These are phyloP conservation scores for Drosera spatulata DNA, from an alignment of 179 eudicot species.

Conservation along the genomic window DNA sequence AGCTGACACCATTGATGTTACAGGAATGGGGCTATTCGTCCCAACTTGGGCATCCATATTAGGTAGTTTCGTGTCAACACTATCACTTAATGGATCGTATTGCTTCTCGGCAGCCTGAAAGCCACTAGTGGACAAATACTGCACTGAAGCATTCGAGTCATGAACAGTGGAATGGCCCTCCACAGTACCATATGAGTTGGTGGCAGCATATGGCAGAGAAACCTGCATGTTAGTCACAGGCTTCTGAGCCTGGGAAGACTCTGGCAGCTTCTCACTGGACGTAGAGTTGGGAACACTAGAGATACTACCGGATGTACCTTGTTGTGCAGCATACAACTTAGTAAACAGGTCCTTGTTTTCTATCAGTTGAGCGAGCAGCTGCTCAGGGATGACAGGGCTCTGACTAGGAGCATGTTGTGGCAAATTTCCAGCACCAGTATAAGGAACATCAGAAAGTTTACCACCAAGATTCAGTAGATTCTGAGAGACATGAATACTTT, in stretches of 20 bases:
- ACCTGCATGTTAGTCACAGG: constrained; percentile 39
- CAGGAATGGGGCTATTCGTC: constrained; percentile 10
- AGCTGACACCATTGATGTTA: neutral
- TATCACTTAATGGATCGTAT: constrained; percentile 23
- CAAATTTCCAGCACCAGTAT: constrained; percentile 15
- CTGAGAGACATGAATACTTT: constrained; percentile 10
- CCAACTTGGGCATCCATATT: constrained; percentile 9
- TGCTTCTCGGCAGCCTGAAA: constrained; percentile 20
- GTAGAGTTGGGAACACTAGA: constrained; percentile 7
- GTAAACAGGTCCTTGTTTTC: too few species aligned
- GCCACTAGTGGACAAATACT: constrained; percentile 10
- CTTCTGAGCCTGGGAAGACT: constrained; percentile 33
- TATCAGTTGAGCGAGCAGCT: constrained; percentile 1
- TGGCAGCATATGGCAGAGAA: constrained; percentile 29
- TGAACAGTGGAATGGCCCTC: constrained; percentile 9
- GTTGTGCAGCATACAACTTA: too few species aligned
- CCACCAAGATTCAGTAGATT: constrained; percentile 3
- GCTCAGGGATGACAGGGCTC: constrained; percentile 19
- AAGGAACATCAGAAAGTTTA: constrained; percentile 15
- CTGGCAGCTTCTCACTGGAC: constrained; percentile 24
- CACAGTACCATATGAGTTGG: constrained; percentile 9
- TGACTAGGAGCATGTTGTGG: constrained; percentile 12
- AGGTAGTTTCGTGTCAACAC: constrained; percentile 14
- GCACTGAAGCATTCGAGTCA: constrained; percentile 11
- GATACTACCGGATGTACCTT: constrained; percentile 4